Evolutionary conservation across 23 red algal genomes (phyloP).

Genomic region (Agarophyton chilense): DNA sequence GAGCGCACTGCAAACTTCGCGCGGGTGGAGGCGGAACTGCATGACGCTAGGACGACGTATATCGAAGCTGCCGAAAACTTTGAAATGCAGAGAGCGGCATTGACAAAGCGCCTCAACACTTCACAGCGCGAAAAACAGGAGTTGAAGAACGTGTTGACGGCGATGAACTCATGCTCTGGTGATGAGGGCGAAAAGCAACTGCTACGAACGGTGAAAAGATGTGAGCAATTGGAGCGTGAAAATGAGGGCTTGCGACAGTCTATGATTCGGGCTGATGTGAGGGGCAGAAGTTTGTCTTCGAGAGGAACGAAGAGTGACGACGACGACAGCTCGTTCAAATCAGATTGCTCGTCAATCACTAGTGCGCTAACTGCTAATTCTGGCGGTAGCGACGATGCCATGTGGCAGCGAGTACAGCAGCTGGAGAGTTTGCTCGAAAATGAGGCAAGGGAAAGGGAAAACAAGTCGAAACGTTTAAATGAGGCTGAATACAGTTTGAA

Average conservation of each 20-base stretch:
- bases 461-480: conserved; percentile 13
- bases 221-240: conserved; percentile 13
- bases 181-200: conserved; percentile 3
- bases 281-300: too few species aligned
- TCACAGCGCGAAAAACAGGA: neutral
- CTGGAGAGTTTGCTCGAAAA: neutral
- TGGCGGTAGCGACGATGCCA: neutral
- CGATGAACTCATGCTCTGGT: neutral
- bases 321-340: neutral
- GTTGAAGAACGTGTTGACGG: neutral
- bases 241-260: conserved; percentile 10
- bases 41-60: conserved; percentile 35
- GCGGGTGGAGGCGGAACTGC: conserved; percentile 32
- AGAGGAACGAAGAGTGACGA: neutral
- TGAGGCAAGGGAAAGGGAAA: conserved; percentile 7
- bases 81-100: neutral
- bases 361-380: neutral
- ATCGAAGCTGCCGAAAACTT: conserved; percentile 22
- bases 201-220: neutral
- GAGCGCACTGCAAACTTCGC: conserved; percentile 30
- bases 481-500: neutral
- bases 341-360: neutral
- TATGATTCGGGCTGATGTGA: neutral
- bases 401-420: neutral
- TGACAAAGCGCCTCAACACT: neutral